Conservation (phyloP, 495 filamentous ascomycete species). For the Tricharina praecox region DNA sequence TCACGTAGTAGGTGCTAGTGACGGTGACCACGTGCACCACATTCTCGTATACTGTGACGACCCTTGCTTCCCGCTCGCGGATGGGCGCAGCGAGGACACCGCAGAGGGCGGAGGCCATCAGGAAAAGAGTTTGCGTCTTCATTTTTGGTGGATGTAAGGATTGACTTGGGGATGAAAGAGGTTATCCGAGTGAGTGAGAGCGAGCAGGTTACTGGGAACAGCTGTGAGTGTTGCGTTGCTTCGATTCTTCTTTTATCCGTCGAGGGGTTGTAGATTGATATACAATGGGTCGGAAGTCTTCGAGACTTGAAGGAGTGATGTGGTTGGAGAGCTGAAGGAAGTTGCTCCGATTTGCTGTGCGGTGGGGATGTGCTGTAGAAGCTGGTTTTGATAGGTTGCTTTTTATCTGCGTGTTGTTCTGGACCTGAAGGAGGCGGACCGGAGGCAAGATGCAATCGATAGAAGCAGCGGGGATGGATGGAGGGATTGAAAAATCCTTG, state of each 20-base stretch:
- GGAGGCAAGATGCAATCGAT: not conserved
- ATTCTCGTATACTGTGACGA: slow-evolving; percentile 11
- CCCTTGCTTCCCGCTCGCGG: slow-evolving; percentile 8
- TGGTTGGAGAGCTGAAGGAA: slow-evolving; percentile 4
- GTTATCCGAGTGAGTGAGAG: not conserved
- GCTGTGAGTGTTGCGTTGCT: slow-evolving; percentile 5
- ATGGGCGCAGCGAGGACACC: slow-evolving; percentile 16
- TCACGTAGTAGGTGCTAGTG: slow-evolving; percentile 13
- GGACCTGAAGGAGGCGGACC: slow-evolving; percentile 5
- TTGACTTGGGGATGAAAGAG: slow-evolving; percentile 13
- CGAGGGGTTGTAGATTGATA: slow-evolving; percentile 2
- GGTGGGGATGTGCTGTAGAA: not conserved
- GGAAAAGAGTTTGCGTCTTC: slow-evolving; percentile 8
- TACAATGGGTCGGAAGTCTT: slow-evolving; percentile 4
- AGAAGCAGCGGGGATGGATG: not conserved
- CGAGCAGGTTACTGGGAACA: too few relatives aligned
- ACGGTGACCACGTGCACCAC: slow-evolving; percentile 6
- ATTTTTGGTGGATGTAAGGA: slow-evolving; percentile 7
- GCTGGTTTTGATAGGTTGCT: too few relatives aligned
- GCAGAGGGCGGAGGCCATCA: slow-evolving; percentile 14
- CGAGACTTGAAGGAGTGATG: not conserved
- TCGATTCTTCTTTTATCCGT: not conserved
- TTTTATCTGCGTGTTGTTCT: not conserved
- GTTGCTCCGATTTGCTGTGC: not conserved
- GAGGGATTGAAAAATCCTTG: not conserved